These are phyloP conservation scores for Lipomyces starkeyi DNA, from an alignment of 805 yeast species.

Conservation along the genomic window DNA sequence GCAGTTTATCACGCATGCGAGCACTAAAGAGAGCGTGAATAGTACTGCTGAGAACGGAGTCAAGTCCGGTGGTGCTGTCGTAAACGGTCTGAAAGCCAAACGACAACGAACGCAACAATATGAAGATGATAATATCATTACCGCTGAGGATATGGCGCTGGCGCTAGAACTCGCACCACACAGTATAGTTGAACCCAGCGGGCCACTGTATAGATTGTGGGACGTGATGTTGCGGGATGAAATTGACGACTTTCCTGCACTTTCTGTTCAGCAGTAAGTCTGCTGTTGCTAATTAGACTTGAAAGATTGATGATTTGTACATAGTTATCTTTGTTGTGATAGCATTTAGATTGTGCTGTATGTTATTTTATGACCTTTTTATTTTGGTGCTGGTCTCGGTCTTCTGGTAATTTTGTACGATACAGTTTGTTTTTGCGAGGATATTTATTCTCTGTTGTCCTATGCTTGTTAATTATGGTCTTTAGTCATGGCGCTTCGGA, in stretches of 20 bases:
- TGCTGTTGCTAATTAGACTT: not conserved
- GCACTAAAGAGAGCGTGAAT: not conserved
- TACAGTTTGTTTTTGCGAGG: not conserved
- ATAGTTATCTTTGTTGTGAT: not conserved
- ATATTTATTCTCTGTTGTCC: not conserved
- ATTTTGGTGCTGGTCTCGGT: not conserved
- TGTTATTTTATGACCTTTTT: not conserved
- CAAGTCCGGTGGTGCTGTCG: not conserved
- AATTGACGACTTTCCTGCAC: constrained; percentile 37
- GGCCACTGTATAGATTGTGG: constrained; percentile 46
- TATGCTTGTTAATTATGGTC: not conserved
- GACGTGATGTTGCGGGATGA: constrained; percentile 47
- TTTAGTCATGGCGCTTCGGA: not conserved
- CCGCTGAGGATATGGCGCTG: constrained; percentile 46
- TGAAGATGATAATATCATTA: constrained; percentile 43
- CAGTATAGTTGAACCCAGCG: constrained; percentile 46
- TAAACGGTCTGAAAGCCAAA: not conserved
- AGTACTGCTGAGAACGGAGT: not conserved
- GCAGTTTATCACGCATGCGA: not conserved
- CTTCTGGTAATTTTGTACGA: not conserved
- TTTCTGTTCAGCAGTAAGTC: not conserved
- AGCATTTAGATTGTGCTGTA: not conserved
- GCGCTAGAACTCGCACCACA: constrained; percentile 46
- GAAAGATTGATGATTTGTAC: not conserved
- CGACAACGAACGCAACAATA: constrained; percentile 42